Evolutionary conservation across 768 basidiomycete genomes (phyloP).

Genomic region (Rhodotorula sphaerocarpa): DNA sequence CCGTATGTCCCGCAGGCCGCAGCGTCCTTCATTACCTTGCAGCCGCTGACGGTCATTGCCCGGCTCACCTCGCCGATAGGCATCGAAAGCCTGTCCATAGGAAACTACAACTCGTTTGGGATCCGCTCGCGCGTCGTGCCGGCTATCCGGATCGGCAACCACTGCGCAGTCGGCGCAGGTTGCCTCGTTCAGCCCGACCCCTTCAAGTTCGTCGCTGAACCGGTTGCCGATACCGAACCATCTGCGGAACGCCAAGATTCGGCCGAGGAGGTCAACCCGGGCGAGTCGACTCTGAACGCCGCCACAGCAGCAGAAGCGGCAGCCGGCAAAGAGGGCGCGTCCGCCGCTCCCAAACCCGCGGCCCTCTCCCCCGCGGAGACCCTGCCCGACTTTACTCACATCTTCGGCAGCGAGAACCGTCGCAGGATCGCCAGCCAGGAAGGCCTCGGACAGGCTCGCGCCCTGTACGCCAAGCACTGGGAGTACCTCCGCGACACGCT

Average conservation of each 20-base stretch:
- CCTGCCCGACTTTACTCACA: slow-evolving; percentile 71
- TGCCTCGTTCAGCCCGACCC: slow-evolving; percentile 65
- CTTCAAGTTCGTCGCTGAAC: neutral
- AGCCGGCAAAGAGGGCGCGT: no score
- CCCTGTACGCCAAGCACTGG: slow-evolving; percentile 74
- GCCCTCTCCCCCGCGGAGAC: slow-evolving; percentile 50
- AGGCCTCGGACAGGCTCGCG: slow-evolving; percentile 71
- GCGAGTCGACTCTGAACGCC: no score
- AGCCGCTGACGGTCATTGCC: neutral
- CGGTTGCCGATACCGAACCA: no score
- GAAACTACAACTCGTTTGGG: slow-evolving; percentile 75
- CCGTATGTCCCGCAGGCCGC: slow-evolving; percentile 53
- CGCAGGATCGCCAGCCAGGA: slow-evolving; percentile 60
- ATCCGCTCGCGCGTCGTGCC: slow-evolving; percentile 76
- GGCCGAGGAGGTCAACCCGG: no score
- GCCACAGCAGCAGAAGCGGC: no score
- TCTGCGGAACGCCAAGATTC: no score
- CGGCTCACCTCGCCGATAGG: slow-evolving; percentile 48
- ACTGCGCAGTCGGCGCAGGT: slow-evolving; percentile 73
- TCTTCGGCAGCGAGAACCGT: slow-evolving; percentile 65
- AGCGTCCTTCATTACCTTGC: neutral
- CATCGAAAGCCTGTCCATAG: slow-evolving; percentile 75
- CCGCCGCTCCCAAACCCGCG: neutral
- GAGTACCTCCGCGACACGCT: slow-evolving; percentile 71
- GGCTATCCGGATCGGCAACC: slow-evolving; percentile 65